Conservation (phyloP, 345 rosid genomes). For the Brassica rapa region DNA sequence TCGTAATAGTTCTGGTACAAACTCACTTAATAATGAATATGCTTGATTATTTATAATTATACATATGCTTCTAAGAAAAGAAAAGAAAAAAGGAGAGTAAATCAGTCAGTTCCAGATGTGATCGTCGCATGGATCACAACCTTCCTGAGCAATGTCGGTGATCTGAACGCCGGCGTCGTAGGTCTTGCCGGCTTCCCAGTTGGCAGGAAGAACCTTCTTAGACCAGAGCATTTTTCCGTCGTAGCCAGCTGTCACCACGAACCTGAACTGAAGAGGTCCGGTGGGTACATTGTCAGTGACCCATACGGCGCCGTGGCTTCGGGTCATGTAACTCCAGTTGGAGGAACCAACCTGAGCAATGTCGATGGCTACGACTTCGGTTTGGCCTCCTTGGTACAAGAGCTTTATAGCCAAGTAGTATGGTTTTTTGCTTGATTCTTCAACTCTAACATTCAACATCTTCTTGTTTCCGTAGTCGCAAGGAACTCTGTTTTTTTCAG, state of each 20-base stretch:
- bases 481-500: slow-evolving; percentile 60
- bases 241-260: slow-evolving; percentile 72
- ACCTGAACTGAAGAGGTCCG: slow-evolving; percentile 75
- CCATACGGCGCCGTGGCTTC: slow-evolving; percentile 84
- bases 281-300: slow-evolving; percentile 64
- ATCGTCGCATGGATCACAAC: slow-evolving; percentile 66
- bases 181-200: slow-evolving; percentile 59
- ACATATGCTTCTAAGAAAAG: background rate
- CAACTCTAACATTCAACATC: slow-evolving; percentile 76
- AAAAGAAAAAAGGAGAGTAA: background rate
- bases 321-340: slow-evolving; percentile 68
- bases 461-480: slow-evolving; percentile 71
- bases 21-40: slow-evolving; percentile 5
- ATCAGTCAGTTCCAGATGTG: slow-evolving; percentile 48
- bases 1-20: background rate
- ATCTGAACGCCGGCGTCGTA: slow-evolving; percentile 83
- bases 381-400: slow-evolving; percentile 91
- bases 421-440: slow-evolving; percentile 84
- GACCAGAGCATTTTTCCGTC: slow-evolving; percentile 92
- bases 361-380: slow-evolving; percentile 78
- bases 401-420: slow-evolving; percentile 69
- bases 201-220: slow-evolving; percentile 62
- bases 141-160: slow-evolving; percentile 79
- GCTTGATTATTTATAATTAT: background rate
- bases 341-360: slow-evolving; percentile 75